phyloP scores from a whole-genome alignment of 1,284 basidiomycete genomes.

The Thelephora terrestris region DNA sequence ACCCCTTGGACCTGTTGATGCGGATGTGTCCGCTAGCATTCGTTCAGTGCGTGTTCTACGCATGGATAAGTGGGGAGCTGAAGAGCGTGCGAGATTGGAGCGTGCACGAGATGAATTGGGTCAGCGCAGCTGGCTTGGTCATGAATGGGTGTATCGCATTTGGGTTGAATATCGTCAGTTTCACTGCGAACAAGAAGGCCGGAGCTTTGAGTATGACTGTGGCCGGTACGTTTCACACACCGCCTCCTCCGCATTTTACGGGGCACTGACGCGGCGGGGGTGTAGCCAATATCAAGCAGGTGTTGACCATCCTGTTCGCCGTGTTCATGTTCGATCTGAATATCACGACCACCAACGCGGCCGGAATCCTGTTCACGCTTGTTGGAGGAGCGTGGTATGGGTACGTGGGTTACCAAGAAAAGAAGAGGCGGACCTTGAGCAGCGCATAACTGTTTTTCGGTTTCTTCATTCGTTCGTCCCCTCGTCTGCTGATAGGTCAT shows the following conservation, averaged over 20 bases:
- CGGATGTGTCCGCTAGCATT: slow-evolving; percentile 85
- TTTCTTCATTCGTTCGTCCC: too few relatives aligned
- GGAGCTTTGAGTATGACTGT: slow-evolving; percentile 84
- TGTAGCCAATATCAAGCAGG: slow-evolving; percentile 85
- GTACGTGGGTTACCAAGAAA: slow-evolving; percentile 60
- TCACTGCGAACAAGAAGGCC: slow-evolving; percentile 84
- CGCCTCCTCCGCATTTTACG: neutral
- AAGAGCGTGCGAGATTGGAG: slow-evolving; percentile 40
- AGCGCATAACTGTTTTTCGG: neutral
- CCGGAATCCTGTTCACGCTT: slow-evolving; percentile 78
- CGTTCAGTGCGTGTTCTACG: slow-evolving; percentile 72
- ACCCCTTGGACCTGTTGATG: slow-evolving; percentile 79
- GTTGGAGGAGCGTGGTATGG: slow-evolving; percentile 81
- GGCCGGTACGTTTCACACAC: slow-evolving; percentile 44
- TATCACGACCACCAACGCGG: slow-evolving; percentile 67
- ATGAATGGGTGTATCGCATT: slow-evolving; percentile 84
- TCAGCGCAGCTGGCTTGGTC: slow-evolving; percentile 46
- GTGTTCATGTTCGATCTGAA: slow-evolving; percentile 75
- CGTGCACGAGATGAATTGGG: slow-evolving; percentile 29
- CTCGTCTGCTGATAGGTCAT: too few relatives aligned
- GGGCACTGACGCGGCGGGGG: neutral
- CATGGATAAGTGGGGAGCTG: slow-evolving; percentile 73
- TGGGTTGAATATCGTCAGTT: slow-evolving; percentile 84
- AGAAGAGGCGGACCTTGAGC: slow-evolving; percentile 14
- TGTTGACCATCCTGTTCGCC: slow-evolving; percentile 81